These are phyloP conservation scores for Lippia alba DNA, from an alignment of 305 asterid genomes.

Conservation along the genomic window DNA sequence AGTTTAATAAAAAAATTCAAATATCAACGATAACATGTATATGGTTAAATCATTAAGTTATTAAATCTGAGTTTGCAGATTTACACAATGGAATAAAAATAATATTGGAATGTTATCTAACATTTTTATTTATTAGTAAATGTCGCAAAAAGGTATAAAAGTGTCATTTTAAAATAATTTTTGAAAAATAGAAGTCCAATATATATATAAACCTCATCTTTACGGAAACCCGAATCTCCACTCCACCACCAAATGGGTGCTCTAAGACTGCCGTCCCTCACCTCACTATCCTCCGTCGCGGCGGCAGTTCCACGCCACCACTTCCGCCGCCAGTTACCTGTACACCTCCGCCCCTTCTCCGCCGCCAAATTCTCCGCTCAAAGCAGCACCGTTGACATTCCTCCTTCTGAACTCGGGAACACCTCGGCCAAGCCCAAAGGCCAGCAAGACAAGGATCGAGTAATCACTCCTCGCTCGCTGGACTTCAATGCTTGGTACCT, in stretches of 20 bases:
- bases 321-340: constrained; percentile 39
- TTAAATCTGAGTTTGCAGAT: no score
- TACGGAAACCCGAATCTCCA: constrained; percentile 14
- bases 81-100: no score
- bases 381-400: constrained; percentile 58
- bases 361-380: constrained; percentile 64
- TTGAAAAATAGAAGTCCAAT: background rate
- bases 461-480: constrained; percentile 85
- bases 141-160: no score
- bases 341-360: constrained; percentile 51
- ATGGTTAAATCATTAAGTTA: no score
- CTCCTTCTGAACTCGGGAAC: constrained; percentile 50
- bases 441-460: constrained; percentile 68
- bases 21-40: no score
- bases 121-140: no score
- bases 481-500: constrained; percentile 98
- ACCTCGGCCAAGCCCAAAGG: constrained; percentile 49
- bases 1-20: no score
- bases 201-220: constrained; percentile 40
- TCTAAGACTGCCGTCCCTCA: constrained; percentile 73
- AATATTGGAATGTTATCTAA: no score
- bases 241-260: constrained; percentile 67
- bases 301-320: constrained; percentile 48
- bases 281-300: constrained; percentile 69
- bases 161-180: no score